phyloP scores from a whole-genome alignment of 2,329 filamentous ascomycete species.

The Zymoseptoria ardabiliae region DNA sequence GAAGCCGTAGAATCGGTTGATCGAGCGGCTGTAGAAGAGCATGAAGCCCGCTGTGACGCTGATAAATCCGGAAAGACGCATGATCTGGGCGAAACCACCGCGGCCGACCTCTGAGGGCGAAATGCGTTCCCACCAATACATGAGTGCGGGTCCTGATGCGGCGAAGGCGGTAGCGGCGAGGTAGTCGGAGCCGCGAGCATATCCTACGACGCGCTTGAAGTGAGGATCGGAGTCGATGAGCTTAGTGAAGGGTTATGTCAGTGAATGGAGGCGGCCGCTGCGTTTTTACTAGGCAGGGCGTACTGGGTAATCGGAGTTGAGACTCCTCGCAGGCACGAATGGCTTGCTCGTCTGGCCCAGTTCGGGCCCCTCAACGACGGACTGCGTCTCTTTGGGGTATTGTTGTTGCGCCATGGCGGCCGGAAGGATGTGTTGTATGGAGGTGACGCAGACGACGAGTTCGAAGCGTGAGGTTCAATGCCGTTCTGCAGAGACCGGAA shows the following conservation, averaged over 20 bases:
- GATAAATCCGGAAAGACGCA: conserved; percentile 70
- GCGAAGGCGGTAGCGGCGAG: conserved; percentile 59
- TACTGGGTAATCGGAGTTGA: conserved; percentile 82
- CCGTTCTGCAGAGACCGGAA: not conserved
- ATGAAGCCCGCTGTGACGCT: conserved; percentile 73
- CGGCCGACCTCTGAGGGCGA: conserved; percentile 78
- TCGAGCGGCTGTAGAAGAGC: conserved; percentile 76
- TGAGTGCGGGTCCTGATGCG: conserved; percentile 63
- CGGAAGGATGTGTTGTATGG: conserved; percentile 4
- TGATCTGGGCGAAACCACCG: conserved; percentile 71
- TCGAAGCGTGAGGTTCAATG: not conserved
- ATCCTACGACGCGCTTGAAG: conserved; percentile 79
- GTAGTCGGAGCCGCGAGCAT: conserved; percentile 83
- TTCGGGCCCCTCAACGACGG: conserved; percentile 24
- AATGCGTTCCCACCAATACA: conserved; percentile 74
- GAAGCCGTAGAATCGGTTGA: conserved; percentile 86
- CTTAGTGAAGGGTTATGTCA: conserved; percentile 42
- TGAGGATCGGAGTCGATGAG: conserved; percentile 99
- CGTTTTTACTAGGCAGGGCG: conserved; percentile 6
- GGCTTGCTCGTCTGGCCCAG: conserved; percentile 23
- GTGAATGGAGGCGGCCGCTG: conserved; percentile 1
- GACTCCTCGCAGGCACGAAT: conserved; percentile 61
- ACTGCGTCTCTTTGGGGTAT: conserved; percentile 13
- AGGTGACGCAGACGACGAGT: not conserved
- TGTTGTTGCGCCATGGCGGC: conserved; percentile 18